Base-by-base conservation (phyloP, 345 rosid species). In the Pugionium cornutum region DNA sequence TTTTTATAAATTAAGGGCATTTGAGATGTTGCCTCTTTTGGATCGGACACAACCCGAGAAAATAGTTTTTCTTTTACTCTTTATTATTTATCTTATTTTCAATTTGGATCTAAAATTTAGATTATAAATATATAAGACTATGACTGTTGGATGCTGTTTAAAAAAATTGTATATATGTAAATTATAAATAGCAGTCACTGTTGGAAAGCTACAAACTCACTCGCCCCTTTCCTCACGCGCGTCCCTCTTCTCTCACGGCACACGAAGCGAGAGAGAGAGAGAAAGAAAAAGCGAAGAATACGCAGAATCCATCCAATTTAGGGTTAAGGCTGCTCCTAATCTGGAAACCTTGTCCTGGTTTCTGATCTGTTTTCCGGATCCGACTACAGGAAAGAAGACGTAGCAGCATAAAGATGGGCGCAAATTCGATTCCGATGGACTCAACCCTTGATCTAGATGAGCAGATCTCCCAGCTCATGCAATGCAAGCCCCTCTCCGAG, bases 401-500 rank as follows among this genome's bases (percentile, higher is more conserved):
- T 36, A 53, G 47, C 36, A 43, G 39, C 36, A 1, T n/a, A 58
- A 62, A 37, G 9, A 87, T 90, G 95, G 92, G 95, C 56, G 84
- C 85, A 25, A 82, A 84, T 76, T 80, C 90, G 66, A 52, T 76
- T 70, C 76, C 95, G 53, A 69, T 85, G 6, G 88, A 88, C 46
- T 58, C 92, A 48, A 77, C 77, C 36, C 58, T 72, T 77, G 90
- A 86, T 71, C 86, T 88, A 36, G 89, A 88, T 68, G 90, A 85
- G 64, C 95, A 87, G 87, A 85, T 87, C 89, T 75, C 86, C 48
- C 91, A 87, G 84, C 95, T 87, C 63, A 87, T 82, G 89, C 95
- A 88, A 84, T 88, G 95, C 87, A 88, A 85, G 79, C 95, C 95
- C 2, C 87, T 88, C 41, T 88, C 95, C 5, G 95, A 88, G 76